Base-by-base conservation (phyloP, 305 asterid genomes). In the Lippia alba region DNA sequence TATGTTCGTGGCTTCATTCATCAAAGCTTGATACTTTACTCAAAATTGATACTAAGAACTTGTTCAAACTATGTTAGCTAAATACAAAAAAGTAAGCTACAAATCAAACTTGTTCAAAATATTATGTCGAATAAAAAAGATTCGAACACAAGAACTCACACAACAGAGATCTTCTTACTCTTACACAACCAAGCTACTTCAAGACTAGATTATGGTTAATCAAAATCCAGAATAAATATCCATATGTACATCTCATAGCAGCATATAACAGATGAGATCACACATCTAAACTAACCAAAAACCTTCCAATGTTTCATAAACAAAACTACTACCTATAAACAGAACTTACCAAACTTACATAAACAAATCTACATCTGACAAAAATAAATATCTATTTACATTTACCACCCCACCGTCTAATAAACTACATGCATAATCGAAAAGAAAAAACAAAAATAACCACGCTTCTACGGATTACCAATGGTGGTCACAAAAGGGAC, bases 401-500 rank as follows among this genome's bases (percentile, higher is more conserved):
- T 44, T 68, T 61, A 78, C 71, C 71, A 67, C 48, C 61, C 66
- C 80, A 50, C 75, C 53, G 61, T 59, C 70, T 41, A 66, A 74
- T 66, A 69, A 78, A 73, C 49, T 79, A 71, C 71, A 50, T 46
- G 74, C 72, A 64, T 71, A 64, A 70, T 12, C 55, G 30, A 24
- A 24, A 24, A 54, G 59, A 34, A 73, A 15, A 59, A 30, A 65
- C 50, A 54, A 44, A 48, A 3, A 33, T 1, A 14, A 10, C 11
- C 3, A 40, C 19, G n/a, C 49, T 36, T 56, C 83, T 82, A 91
- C 15, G 75, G 71, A 74, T 85, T 83, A 57, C 96, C 98, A 0
- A 84, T 83, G 76, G 88, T 90, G 69, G 90, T 87, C n/a, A 95
- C 99, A 41, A 95, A 95, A 34, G 99, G 98, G 48, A 87, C 99